Evolutionary conservation across 495 filamentous ascomycete genomes (phyloP), one percentile per base, ranked within the genome.

Genomic region (Podospora pseudocomata): DNA sequence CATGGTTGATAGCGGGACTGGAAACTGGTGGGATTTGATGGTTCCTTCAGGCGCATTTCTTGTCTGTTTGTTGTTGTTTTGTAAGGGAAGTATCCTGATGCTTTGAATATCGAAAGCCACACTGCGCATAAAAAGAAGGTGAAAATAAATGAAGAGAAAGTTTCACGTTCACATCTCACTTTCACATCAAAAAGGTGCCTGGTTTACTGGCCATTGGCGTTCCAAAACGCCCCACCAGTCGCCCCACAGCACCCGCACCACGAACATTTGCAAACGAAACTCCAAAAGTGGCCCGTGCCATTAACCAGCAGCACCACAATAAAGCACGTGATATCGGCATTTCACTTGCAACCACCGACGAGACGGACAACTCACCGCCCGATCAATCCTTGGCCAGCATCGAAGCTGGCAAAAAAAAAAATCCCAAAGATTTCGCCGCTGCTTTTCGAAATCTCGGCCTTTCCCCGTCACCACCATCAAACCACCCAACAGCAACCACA

Each of bases 331-430:
- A 5, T 7, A 32, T 32, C 30, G 30, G 4, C 30, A 23, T 7
- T 7, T 32, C 30, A 7, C 30, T 32, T 32, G 30, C 30, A 32
- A 23, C 20, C 20, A 23, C 1, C 1, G 20, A 23, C 20, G 20
- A 23, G 1, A 23, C 20, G 20, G 20, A 23, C 32, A 39, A 39
- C 13, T 49, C 39, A 49, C 39, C 39, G 39, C 39, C 39, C 39
- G 39, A 11, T 49, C 39, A 16, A 49, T 5, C 39, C 39, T 13
- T 49, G 39, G 23, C 23, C 23, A 23, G 23, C 39, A 49, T 67
- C 61, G 23, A 23, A 23, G 23, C 23, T 23, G 28, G 65, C 34
- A 30, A 56, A 30, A 44, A 56, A 56, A 63, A 27, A 58, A 62
- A 9, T n/a, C 49, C 28, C 26, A 55, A 60, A 61, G 13, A 32